Percentiles rank a stretch among this genome's conserved stretches.
These are phyloP conservation scores for Colletotrichum echinochloae DNA, from an alignment of 2,329 filamentous ascomycete genomes.

Conservation along the genomic window DNA sequence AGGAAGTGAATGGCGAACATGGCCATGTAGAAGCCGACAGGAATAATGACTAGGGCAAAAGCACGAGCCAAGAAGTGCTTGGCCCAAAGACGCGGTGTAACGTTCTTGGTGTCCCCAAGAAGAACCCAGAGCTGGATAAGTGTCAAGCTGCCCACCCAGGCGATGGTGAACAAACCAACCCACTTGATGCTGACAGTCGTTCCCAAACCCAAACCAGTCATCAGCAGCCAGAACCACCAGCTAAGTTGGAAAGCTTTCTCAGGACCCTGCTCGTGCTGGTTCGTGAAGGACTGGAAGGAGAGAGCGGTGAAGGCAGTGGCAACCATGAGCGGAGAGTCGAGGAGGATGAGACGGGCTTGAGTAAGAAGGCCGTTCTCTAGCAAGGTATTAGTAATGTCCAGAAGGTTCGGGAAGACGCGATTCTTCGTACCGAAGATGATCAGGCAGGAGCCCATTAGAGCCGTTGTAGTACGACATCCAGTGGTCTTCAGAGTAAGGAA, in stretches of 20 bases:
- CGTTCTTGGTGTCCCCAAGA: conserved; percentile 87
- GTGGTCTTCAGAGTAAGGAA: conserved; percentile 93
- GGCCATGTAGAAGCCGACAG: conserved; percentile 89
- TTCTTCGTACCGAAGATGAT: conserved; percentile 82
- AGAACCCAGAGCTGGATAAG: conserved; percentile 94
- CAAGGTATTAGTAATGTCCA: conserved; percentile 45
- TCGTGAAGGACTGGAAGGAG: conserved; percentile 92
- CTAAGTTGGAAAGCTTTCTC: conserved; percentile 85
- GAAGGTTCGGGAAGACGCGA: neutral
- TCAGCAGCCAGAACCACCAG: conserved; percentile 98
- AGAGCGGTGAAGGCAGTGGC: conserved; percentile 93
- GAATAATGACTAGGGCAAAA: conserved; percentile 93
- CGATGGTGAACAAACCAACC: conserved; percentile 98
- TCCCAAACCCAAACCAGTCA: conserved; percentile 88
- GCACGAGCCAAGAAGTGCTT: conserved; percentile 94
- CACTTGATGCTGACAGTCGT: conserved; percentile 97
- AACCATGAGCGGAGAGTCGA: conserved; percentile 94
- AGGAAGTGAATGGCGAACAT: conserved; percentile 99
- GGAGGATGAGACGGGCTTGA: conserved; percentile 93
- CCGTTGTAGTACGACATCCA: conserved; percentile 88
- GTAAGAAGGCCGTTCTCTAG: conserved; percentile 94
- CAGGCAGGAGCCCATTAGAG: conserved; percentile 83
- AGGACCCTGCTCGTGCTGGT: conserved; percentile 95
- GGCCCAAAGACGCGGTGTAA: conserved; percentile 86
- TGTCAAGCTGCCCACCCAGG: conserved; percentile 94